phyloP scores from a whole-genome alignment of 225 moss, liverwort and hornwort species.

The Takakia lepidozioides region DNA sequence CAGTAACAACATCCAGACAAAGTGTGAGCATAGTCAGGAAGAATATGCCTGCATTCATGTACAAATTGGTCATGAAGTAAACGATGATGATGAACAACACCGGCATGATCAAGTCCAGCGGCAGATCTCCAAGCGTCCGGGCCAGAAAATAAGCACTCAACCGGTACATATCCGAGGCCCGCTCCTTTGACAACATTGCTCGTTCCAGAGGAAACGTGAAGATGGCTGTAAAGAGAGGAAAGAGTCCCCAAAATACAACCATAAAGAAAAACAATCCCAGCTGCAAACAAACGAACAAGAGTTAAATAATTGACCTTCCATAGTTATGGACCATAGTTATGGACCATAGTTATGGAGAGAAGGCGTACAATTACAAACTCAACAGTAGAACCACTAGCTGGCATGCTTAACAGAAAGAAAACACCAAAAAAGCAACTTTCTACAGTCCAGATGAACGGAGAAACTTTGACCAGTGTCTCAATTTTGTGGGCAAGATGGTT shows the following conservation, averaged over 20 bases:
- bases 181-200: constrained; percentile 67
- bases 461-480: too few relatives aligned
- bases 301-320: too few relatives aligned
- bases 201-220: constrained; percentile 85
- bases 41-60: constrained; percentile 19
- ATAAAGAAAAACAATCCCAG: constrained; percentile 67
- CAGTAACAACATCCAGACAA: constrained; percentile 36
- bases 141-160: constrained; percentile 67
- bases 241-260: constrained; percentile 65
- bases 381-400: too few relatives aligned
- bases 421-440: too few relatives aligned
- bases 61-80: constrained; percentile 65
- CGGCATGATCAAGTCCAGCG: constrained; percentile 66
- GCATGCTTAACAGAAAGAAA: too few relatives aligned
- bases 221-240: constrained; percentile 62
- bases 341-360: too few relatives aligned
- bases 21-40: constrained; percentile 33
- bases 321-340: too few relatives aligned
- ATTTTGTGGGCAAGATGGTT: too few relatives aligned
- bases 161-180: constrained; percentile 65
- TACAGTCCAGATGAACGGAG: too few relatives aligned
- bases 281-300: too few relatives aligned
- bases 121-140: constrained; percentile 65
- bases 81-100: constrained; percentile 45
- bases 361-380: too few relatives aligned